Percentiles rank a stretch among this genome's conserved stretches.
Evolutionary conservation across 176 grass and related monocot genomes (phyloP).

Genomic region (Alloteropsis semialata): DNA sequence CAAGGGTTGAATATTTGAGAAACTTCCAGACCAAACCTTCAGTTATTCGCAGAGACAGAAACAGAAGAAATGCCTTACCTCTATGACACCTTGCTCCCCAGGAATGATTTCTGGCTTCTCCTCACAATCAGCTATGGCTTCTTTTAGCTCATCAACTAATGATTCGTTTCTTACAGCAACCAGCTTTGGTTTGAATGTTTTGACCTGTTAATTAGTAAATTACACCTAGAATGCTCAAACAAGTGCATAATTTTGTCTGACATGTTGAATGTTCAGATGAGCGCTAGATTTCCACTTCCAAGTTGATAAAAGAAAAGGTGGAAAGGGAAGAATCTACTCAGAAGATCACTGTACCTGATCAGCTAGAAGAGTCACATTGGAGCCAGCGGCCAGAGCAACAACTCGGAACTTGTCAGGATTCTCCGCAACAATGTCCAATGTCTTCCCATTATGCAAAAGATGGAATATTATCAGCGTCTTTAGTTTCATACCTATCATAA

Average conservation of each 20-base stretch:
- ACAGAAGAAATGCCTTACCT: slow-evolving; percentile 46
- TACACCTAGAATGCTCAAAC: slow-evolving; percentile 15
- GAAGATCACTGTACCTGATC: slow-evolving; percentile 65
- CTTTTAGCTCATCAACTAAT: slow-evolving; percentile 76
- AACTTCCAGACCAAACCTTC: not conserved
- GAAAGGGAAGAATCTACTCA: not conserved
- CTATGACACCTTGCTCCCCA: slow-evolving; percentile 88
- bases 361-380: slow-evolving; percentile 93
- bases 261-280: slow-evolving; percentile 5
- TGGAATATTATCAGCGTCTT: not conserved
- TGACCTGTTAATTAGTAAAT: slow-evolving; percentile 51
- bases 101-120: slow-evolving; percentile 96
- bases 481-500: not conserved
- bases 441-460: slow-evolving; percentile 53
- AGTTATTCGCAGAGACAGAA: slow-evolving; percentile 3
- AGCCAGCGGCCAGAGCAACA: slow-evolving; percentile 97
- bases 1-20: not conserved
- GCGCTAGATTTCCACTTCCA: not conserved
- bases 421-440: slow-evolving; percentile 87
- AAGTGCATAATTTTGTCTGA: slow-evolving; percentile 6
- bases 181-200: slow-evolving; percentile 87
- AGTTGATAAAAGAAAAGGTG: not conserved
- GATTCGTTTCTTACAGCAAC: slow-evolving; percentile 84
- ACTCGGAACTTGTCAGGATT: slow-evolving; percentile 93
- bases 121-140: slow-evolving; percentile 91